Conservation (phyloP, 2,329 filamentous ascomycete species). For the Colletotrichum euphorbiae region DNA sequence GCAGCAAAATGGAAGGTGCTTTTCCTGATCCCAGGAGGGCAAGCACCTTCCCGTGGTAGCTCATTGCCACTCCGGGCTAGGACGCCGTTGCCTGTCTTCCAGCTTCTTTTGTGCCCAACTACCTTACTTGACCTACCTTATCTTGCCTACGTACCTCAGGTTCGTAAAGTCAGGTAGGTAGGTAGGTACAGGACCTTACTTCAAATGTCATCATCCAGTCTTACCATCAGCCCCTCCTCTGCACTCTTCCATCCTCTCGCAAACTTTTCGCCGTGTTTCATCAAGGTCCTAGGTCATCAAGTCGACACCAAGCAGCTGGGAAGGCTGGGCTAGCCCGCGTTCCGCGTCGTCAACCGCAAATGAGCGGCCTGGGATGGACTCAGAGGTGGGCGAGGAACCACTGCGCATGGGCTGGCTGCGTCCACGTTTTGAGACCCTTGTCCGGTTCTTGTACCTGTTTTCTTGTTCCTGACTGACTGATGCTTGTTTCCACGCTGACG, state of each 20-base stretch:
- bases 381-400: slow-evolving; percentile 4
- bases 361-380: slow-evolving; percentile 4
- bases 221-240: slow-evolving; percentile 1
- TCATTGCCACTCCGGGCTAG: no score
- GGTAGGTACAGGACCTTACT: no score
- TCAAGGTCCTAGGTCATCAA: slow-evolving; percentile 30
- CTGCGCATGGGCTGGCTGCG: slow-evolving; percentile 8
- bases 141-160: slow-evolving; percentile 2
- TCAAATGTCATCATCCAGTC: slow-evolving; percentile 34
- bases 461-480: slow-evolving; percentile 18
- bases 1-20: not conserved
- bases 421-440: slow-evolving; percentile 29
- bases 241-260: slow-evolving; percentile 7
- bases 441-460: slow-evolving; percentile 18
- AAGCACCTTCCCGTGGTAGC: slow-evolving; percentile 7
- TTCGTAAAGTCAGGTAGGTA: no score
- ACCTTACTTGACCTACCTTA: no score
- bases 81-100: no score
- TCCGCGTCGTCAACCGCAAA: slow-evolving; percentile 22
- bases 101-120: no score
- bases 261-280: slow-evolving; percentile 34
- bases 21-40: not conserved
- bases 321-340: slow-evolving; percentile 21
- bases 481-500: slow-evolving; percentile 28
- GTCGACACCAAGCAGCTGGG: slow-evolving; percentile 30